phyloP scores from a whole-genome alignment of 345 rosid species.

The Linum tenue region DNA sequence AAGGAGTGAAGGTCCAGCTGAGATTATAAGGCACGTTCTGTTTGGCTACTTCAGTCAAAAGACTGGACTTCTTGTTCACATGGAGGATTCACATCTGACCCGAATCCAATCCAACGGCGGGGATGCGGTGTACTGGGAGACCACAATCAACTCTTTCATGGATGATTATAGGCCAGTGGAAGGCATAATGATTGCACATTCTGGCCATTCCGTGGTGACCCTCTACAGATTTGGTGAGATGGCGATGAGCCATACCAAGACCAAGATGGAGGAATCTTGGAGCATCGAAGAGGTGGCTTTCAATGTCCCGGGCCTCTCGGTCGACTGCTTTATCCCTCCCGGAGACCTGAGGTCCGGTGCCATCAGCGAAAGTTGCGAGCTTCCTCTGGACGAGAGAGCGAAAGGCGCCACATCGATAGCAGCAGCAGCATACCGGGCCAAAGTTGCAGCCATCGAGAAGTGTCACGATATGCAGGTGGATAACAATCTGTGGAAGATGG shows the following conservation, averaged over 20 bases:
- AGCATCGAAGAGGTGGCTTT: conserved; percentile 93
- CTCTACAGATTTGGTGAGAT: conserved; percentile 84
- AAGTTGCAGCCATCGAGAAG: conserved; percentile 66
- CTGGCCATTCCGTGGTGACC: conserved; percentile 75
- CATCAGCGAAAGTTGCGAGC: conserved; percentile 50
- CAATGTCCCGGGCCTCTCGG: conserved; percentile 74
- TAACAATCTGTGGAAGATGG: conserved; percentile 39
- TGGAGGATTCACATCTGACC: conserved; percentile 84
- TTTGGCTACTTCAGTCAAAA: conserved; percentile 89
- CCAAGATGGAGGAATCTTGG: conserved; percentile 32
- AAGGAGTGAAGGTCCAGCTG: conserved; percentile 86
- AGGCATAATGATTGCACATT: conserved; percentile 94
- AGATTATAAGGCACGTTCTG: conserved; percentile 75
- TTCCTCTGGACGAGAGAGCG: conserved; percentile 53
- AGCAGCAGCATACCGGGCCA: conserved; percentile 46
- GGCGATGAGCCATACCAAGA: conserved; percentile 59
- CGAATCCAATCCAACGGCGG: conserved; percentile 74
- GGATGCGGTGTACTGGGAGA: conserved; percentile 84
- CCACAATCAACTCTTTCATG: conserved; percentile 70
- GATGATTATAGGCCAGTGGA: conserved; percentile 79
- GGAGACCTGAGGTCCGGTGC: conserved; percentile 61
- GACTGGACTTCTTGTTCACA: conserved; percentile 75
- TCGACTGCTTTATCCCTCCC: conserved; percentile 88
- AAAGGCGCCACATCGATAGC: conserved; percentile 29
- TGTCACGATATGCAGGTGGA: conserved; percentile 23